Base-by-base conservation (phyloP, 805 yeast species). In the Candida nemodendra region DNA sequence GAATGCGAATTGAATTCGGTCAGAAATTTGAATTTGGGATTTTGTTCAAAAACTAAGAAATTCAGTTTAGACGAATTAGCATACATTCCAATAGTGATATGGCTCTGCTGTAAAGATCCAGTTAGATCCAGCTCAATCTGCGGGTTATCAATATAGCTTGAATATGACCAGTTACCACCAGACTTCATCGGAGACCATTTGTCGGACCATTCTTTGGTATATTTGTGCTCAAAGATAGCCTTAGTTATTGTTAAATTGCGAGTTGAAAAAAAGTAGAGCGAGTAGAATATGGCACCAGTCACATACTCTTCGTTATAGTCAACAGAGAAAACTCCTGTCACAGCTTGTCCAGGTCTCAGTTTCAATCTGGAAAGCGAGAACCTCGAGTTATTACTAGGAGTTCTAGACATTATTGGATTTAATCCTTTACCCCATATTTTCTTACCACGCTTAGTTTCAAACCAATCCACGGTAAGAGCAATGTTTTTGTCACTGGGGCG, bases 141-240 rank as follows among this genome's bases (percentile, higher is more conserved):
- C 0, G 87, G 87, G 44, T 81, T 81, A 8, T 62, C 50, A 15
- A 72, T 51, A 47, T 68, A 81, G 0, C 71, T 56, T 5, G 71
- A 61, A 17, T 62, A 41, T 0, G 71, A 42, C 76, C 79, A 75
- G 47, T 68, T 74, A 0, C 88, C 87, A 2, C 85, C 86, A 30
- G 70, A 56, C 12, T 55, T 57, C 3, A 53, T 56, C 1, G 57
- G 47, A 9, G 57, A 56, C 86, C 86, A 81, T 18, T 52, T 51
- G 14, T 69, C 81, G 1, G 53, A 41, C 2, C 61, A 19, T 3
- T 56, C 31, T 17, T 50, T 34, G 4, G 55, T 35, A 33, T 54
- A 57, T 18, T 45, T 42, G n/a, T 48, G 48, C 7, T 27, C 32
- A 13, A 32, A 29, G 1, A 35, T 4, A 9, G 51, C 38, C 36